Evolutionary conservation across 305 asterid species (phyloP).

Genomic region (Fraxinus latifolia): DNA sequence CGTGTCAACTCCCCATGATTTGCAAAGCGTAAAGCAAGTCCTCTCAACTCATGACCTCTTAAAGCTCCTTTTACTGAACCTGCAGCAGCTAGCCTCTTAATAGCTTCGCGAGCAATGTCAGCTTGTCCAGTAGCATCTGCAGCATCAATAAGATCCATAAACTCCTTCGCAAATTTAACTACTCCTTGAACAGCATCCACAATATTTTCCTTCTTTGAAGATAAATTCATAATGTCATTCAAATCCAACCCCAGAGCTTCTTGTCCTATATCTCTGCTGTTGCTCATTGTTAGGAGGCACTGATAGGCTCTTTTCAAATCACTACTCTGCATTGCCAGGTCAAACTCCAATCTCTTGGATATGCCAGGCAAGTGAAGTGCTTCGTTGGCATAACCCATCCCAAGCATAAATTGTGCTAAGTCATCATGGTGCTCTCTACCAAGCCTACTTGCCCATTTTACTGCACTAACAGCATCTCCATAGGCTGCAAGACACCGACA

Average conservation of each 20-base stretch:
- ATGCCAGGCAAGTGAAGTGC: slow-evolving; percentile 98
- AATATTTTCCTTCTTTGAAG: slow-evolving; percentile 74
- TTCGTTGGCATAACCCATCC: slow-evolving; percentile 98
- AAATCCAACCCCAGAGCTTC: slow-evolving; percentile 81
- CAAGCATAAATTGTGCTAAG: slow-evolving; percentile 92
- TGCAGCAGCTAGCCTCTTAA: slow-evolving; percentile 93
- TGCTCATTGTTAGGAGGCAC: slow-evolving; percentile 93
- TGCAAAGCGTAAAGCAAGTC: slow-evolving; percentile 85
- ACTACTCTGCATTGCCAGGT: slow-evolving; percentile 91
- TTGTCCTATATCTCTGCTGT: slow-evolving; percentile 91
- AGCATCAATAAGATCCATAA: slow-evolving; percentile 84
- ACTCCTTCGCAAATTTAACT: slow-evolving; percentile 85
- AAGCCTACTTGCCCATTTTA: slow-evolving; percentile 96
- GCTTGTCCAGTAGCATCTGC: slow-evolving; percentile 98
- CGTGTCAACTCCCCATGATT: slow-evolving; percentile 97
- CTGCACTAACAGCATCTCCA: slow-evolving; percentile 98
- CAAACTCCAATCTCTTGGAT: slow-evolving; percentile 91
- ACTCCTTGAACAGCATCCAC: slow-evolving; percentile 96
- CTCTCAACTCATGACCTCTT: slow-evolving; percentile 76
- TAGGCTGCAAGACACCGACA: slow-evolving; percentile 97
- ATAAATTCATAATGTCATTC: slow-evolving; percentile 81
- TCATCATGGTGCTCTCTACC: slow-evolving; percentile 98
- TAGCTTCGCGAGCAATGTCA: slow-evolving; percentile 95
- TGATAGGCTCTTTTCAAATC: slow-evolving; percentile 89
- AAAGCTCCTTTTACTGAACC: slow-evolving; percentile 96